Conservation (phyloP, 495 filamentous ascomycete species). For the Hypoxylon subgilvum region DNA sequence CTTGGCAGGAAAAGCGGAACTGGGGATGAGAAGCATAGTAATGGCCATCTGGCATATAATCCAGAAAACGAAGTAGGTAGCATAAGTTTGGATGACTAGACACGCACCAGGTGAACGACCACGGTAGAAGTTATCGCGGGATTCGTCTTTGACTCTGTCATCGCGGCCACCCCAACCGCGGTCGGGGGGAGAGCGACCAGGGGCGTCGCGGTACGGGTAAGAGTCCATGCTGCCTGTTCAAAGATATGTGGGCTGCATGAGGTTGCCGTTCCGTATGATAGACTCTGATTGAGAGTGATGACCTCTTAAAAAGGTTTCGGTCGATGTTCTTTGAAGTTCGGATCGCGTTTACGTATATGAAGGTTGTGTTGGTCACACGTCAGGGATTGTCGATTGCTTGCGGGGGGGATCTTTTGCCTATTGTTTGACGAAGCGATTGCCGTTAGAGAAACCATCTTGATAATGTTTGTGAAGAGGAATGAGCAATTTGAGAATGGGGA, state of each 20-base stretch:
- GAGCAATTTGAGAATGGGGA: conserved; percentile 14
- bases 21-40: neutral
- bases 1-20: neutral
- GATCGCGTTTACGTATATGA: conserved; percentile 16
- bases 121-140: conserved; percentile 59
- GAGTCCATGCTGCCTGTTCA: conserved; percentile 49
- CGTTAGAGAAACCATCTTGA: conserved; percentile 57
- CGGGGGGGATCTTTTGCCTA: conserved; percentile 39
- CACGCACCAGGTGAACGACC: conserved; percentile 63
- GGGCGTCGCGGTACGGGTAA: conserved; percentile 51
- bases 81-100: conserved; percentile 21
- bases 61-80: conserved; percentile 11
- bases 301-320: neutral
- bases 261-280: too few species aligned
- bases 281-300: neutral
- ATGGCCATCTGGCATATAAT: conserved; percentile 1
- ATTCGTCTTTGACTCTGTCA: conserved; percentile 57
- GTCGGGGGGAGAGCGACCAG: conserved; percentile 58
- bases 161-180: conserved; percentile 58
- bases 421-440: conserved; percentile 59
- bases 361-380: conserved; percentile 31
- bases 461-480: conserved; percentile 40
- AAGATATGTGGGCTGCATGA: too few species aligned
- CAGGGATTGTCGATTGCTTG: conserved; percentile 38
- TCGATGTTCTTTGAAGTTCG: neutral